Percentiles rank a stretch among this genome's conserved stretches.
These are phyloP conservation scores for Ricinus communis DNA, from an alignment of 345 rosid genomes.

Conservation along the genomic window DNA sequence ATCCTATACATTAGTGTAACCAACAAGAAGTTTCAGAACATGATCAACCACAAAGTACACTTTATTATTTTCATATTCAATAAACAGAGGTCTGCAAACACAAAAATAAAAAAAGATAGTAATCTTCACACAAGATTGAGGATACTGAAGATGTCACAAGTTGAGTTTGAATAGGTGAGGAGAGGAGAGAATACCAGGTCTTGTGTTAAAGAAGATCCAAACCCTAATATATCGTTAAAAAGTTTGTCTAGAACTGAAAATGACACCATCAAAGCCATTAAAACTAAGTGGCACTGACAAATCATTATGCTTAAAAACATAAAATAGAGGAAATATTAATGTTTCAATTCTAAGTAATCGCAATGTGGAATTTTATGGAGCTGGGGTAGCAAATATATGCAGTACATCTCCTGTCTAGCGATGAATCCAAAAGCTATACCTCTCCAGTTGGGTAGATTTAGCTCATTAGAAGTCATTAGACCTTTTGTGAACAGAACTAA, in stretches of 20 bases:
- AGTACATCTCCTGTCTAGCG: not conserved
- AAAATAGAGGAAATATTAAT: not conserved
- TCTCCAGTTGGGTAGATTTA: not conserved
- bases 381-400: too few relatives aligned
- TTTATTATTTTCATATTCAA: too few relatives aligned
- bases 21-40: too few relatives aligned
- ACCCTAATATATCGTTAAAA: not conserved
- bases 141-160: not conserved
- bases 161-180: too few relatives aligned
- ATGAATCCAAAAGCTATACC: not conserved
- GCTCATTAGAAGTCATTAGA: not conserved
- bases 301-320: not conserved
- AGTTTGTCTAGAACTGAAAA: not conserved
- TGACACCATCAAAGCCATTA: not conserved
- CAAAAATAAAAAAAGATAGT: too few relatives aligned
- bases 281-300: not conserved
- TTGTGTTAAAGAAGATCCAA: not conserved
- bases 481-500: too few relatives aligned
- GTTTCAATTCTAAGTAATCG: not conserved
- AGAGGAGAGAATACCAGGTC: too few relatives aligned
- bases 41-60: too few relatives aligned
- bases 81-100: too few relatives aligned
- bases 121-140: not conserved
- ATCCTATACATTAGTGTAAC: too few relatives aligned
- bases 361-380: not conserved